Evolutionary conservation across 345 rosid species (phyloP), one percentile per base, ranked within the genome.

Genomic region (Erucastrum elatum): DNA sequence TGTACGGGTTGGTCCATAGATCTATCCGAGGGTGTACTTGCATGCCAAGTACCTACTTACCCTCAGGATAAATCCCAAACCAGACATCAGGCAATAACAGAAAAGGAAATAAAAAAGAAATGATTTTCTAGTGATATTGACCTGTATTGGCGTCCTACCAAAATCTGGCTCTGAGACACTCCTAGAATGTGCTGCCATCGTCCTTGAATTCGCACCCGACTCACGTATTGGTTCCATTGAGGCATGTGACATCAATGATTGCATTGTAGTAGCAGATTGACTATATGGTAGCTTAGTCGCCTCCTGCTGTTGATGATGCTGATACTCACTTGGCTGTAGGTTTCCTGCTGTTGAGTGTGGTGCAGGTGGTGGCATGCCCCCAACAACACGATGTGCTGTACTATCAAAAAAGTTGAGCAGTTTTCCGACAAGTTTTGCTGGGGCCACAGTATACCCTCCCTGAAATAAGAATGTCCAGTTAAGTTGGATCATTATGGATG

Each of bases 161-260:
- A 89, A 86, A 79, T 85, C 86, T 75, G 96, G 94, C 84, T 89
- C 94, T 37, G 94, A 89, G 35, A 86, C 85, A 66, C 91, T 89
- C 85, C 89, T 87, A 55, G 83, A 79, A 66, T 86, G 91, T 33
- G 3, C 55, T 34, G 64, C 75, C 85, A 83, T 75, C 21, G 59
- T 67, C 76, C 70, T 78, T 64, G 56, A 76, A 66, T 83, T 85
- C 64, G 78, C 87, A 69, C 77, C 77, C 88, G 82, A 85, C 76
- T 80, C 89, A 81, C 85, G 88, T 66, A 76, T 68, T 62, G 87
- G 89, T 76, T 91, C 90, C 80, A 85, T 67, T 53, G 90, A 83
- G 15, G 84, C 79, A 63, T 86, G 82, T 58, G 89, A 81, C 82
- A 82, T 78, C 69, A 88, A 69, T 4, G 94, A 83, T 73, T 84